phyloP scores from a whole-genome alignment of 164 flowering plant genomes.

The Euptelea pleiosperma region DNA sequence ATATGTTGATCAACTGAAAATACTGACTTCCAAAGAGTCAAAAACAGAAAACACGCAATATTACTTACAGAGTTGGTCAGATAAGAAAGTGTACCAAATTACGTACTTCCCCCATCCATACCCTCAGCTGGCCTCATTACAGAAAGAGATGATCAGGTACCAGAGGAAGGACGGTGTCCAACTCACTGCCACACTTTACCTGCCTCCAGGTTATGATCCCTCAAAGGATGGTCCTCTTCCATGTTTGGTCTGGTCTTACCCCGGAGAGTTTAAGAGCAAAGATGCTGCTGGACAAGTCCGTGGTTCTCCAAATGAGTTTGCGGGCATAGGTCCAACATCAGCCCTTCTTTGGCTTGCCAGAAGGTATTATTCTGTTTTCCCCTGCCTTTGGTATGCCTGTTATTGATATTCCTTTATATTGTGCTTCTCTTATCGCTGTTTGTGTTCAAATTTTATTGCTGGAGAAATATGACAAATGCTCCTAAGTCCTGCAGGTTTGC shows the following conservation, averaged over 20 bases:
- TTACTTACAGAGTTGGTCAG: conserved; percentile 71
- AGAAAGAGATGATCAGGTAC: conserved; percentile 94
- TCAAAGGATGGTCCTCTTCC: conserved; percentile 94
- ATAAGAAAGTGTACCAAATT: conserved; percentile 59
- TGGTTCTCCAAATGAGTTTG: conserved; percentile 97
- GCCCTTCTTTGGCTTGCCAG: conserved; percentile 97
- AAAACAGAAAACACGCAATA: conserved; percentile 95
- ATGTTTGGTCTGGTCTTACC: conserved; percentile 95
- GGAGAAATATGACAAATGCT: conserved; percentile 8
- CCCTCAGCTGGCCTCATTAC: conserved; percentile 81
- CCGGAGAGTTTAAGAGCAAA: conserved; percentile 97
- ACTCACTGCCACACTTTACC: conserved; percentile 89
- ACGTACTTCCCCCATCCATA: conserved; percentile 95
- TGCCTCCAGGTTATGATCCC: conserved; percentile 90
- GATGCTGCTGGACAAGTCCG: conserved; percentile 99
- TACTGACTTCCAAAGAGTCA: conserved; percentile 91
- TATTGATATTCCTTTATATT: neutral
- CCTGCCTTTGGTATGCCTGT: neutral
- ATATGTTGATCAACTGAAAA: conserved; percentile 53
- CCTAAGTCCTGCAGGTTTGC: conserved; percentile 65
- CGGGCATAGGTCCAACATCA: conserved; percentile 95
- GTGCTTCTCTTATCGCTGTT: neutral
- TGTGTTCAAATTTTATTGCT: neutral
- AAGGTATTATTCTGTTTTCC: conserved; percentile 38
- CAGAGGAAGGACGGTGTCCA: conserved; percentile 95